Evolutionary conservation across 2,329 filamentous ascomycete species (phyloP).

Genomic region (Epichloe festucae): DNA sequence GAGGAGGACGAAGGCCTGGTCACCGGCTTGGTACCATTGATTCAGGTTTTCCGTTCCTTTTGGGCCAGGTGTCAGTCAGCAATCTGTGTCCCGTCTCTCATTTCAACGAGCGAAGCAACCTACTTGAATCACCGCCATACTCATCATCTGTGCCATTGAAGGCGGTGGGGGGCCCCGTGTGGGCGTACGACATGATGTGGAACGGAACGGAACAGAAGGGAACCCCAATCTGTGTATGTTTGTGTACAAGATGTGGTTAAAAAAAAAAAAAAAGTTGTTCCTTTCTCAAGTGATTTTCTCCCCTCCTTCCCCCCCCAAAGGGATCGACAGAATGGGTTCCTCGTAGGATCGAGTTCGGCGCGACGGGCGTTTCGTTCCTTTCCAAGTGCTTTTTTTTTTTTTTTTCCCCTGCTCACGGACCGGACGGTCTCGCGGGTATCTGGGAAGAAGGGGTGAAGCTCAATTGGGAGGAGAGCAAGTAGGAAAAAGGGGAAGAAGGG

Average conservation of each 20-base stretch:
- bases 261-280: neutral
- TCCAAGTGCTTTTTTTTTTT: too few relatives aligned
- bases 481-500: neutral
- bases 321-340: too few relatives aligned
- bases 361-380: too few relatives aligned
- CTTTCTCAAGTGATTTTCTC: too few relatives aligned
- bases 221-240: too few relatives aligned
- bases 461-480: neutral
- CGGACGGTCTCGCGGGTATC: too few relatives aligned
- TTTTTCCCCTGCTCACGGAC: too few relatives aligned
- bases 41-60: conserved; percentile 77
- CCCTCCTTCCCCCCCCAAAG: too few relatives aligned
- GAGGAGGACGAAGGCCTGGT: conserved; percentile 88
- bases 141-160: conserved; percentile 53
- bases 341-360: too few relatives aligned
- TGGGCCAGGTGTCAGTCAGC: neutral
- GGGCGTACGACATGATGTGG: conserved; percentile 42
- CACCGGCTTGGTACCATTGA: conserved; percentile 86
- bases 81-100: neutral
- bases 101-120: conserved; percentile 18
- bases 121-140: conserved; percentile 68
- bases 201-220: too few relatives aligned
- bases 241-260: neutral
- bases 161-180: conserved; percentile 41
- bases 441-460: too few relatives aligned